Evolutionary conservation across 441 rosid genomes (phyloP), one percentile per base, ranked within the genome.

Genomic region (Bruguiera hainesii): DNA sequence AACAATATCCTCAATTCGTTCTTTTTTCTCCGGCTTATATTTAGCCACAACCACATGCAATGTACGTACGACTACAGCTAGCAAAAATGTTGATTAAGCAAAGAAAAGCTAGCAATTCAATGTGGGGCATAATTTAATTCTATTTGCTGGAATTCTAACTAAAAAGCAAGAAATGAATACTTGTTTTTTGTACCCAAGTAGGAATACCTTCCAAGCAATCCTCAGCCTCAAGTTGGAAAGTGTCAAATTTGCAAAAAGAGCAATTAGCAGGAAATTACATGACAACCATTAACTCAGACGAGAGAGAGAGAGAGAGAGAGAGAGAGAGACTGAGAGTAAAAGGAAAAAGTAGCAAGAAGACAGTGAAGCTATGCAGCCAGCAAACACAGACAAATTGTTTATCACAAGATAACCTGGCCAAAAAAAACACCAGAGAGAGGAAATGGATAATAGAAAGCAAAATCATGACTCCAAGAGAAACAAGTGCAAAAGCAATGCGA

Each of bases 161-260:
- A 11, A 3, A 11, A 13, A 42, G 15, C 15, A 4, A 9, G 48
- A 16, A 42, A 42, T 42, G 48, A 42, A 13, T 2, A 11, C 48
- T 42, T 42, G 2, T 2, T 37, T 37, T 9, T 37, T 2, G 46
- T 37, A 37, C 46, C 46, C 46, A 37, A 37, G 15, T 37, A 37
- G 46, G 46, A 37, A 37, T 37, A 37, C 3, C 46, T 37, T 11
- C 48, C 16, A 3, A 71, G 48, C 63, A 66, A 61, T 73, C 74
- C 71, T 71, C 73, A 80, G 71, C 80, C 87, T 79, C 80, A 79
- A 82, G 84, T 42, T 70, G 68, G 89, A 26, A 81, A 76, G 85
- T 74, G 80, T 74, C 55, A 76, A 85, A 80, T 78, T 76, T 74
- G 85, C 84, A 78, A 72, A 88, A 84, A 82, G 78, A 78, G 82